phyloP scores from a whole-genome alignment of 2,329 filamentous ascomycete species.

The Ilyonectria destructans region DNA sequence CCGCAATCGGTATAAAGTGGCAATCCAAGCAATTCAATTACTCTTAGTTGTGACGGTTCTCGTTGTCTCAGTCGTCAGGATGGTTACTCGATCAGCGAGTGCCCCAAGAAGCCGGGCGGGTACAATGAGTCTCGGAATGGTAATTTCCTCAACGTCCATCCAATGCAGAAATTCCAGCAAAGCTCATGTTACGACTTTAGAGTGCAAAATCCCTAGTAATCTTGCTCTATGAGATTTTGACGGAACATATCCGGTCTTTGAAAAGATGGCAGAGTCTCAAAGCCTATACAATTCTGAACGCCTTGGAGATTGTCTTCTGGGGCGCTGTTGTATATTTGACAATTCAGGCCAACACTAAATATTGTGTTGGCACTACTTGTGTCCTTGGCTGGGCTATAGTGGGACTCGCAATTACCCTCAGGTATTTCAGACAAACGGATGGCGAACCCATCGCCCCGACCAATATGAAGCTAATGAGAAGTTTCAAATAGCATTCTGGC shows the following conservation, averaged over 20 bases:
- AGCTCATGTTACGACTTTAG: neutral
- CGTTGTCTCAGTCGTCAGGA: neutral
- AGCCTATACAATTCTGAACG: neutral
- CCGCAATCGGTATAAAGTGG: neutral
- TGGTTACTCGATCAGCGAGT: neutral
- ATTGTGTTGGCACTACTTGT: neutral
- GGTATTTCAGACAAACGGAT: neutral
- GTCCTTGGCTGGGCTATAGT: neutral
- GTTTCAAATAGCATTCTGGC: neutral
- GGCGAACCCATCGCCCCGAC: neutral
- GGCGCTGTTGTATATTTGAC: neutral
- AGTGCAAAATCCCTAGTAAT: neutral
- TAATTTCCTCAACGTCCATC: neutral
- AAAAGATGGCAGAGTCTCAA: neutral
- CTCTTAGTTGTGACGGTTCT: neutral
- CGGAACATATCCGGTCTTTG: neutral
- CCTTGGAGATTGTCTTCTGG: neutral
- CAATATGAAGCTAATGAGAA: neutral
- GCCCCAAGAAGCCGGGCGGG: neutral
- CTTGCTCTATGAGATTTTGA: constrained; percentile 1
- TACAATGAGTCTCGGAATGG: constrained; percentile 1
- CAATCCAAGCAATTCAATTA: neutral
- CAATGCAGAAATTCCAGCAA: neutral
- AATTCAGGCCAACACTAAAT: neutral
- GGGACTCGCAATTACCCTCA: neutral